Evolutionary conservation across 116 monocot species (phyloP), one percentile per base, ranked within the genome.

Genomic region (Zostera marina): DNA sequence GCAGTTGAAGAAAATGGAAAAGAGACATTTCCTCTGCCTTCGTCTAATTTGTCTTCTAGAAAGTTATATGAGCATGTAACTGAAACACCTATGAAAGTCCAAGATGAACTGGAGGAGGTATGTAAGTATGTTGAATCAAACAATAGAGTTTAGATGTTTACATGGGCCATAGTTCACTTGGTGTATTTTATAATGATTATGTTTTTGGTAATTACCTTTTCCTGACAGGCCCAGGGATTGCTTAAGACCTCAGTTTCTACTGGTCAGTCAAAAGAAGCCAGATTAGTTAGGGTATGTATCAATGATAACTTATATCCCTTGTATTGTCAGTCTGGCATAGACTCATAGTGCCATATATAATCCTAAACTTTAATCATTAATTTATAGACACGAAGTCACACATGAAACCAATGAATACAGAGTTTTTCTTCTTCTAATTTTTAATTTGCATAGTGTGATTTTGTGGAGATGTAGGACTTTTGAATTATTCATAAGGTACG

Each of bases 91-190:
- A 55, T 65, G 54, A 81, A 79, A 79, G 64, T 81, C 12, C 81
- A 79, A 69, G 93, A 93, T 15, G 88, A 93, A 60, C 79, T 93
- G 70, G 88, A 93, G 58, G 93, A 93, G 88, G 93, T 86, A 60
- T 42, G 22, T 15, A 32, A 32, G 32, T 1, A 32, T 32, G 32
- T 32, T 32, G 32, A 32, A 32, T 1, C 4, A 32, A 32, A 32
- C 32, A 25, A 44, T 54, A 15, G 4, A 12, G 23, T 12, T 55
- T 13, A 44, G 11, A 32, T 8, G 26, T 53, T 22, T 45, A 42
- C 45, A 51, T 41, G 9, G 5, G 19, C 13, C 38, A 16, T 59
- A 9, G 20, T 16, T 57, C 9, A 59, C 12, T 15, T 5, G 13
- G 25, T 5, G 38, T 15, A 38, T 1, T 11, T 43, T 40, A 11